Base-by-base conservation (phyloP, 2,329 filamentous ascomycete genomes). In the Furcasterigmium furcatum region DNA sequence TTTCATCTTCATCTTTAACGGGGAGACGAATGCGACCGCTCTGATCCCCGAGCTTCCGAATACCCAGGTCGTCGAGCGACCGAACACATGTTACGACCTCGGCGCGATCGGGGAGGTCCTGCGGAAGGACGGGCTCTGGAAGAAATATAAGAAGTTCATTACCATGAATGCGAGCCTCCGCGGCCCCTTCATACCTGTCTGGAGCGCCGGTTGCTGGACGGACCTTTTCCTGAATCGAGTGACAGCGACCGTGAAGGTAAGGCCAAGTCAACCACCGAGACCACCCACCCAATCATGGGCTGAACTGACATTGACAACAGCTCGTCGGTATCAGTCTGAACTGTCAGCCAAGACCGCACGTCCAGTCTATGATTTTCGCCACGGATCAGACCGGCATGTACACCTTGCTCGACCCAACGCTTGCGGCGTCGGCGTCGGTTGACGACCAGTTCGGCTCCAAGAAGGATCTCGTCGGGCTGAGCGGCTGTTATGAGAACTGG, bases 1-100 rank as follows among this genome's bases (percentile, higher is more conserved):
- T 52, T 69, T 69, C 49, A 51, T 69, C 48, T 68, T 69, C 51
- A 62, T 69, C 45, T 52, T 69, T 40, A 65, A 68, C 41, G 67
- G 66, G 30, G 52, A 58, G 35, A 60, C 59, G 24, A 53, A 59
- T 38, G 54, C 50, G 3, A 44, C 47, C 32, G 22, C 40, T 3
- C 39, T 58, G 1, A 57, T 68, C 41, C 64, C 65, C 1, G 25
- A 46, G 5, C 48, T 49, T 27, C 35, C 52, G n/a, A 68, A 70
- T 48, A 55, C 67, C 41, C 53, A 55, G 30, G 44, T 63, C 25
- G 52, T 68, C 21, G 46, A 53, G 9, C 59, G 62, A 4, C 38
- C 53, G 10, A 59, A 65, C 46, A 58, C 55, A 9, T 69, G 65
- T 53, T 68, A 56, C 49, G 65, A 67, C 43, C 55, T 68, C 1